Evolutionary conservation across 441 rosid species (phyloP).

Genomic region (Lepidium campestre): DNA sequence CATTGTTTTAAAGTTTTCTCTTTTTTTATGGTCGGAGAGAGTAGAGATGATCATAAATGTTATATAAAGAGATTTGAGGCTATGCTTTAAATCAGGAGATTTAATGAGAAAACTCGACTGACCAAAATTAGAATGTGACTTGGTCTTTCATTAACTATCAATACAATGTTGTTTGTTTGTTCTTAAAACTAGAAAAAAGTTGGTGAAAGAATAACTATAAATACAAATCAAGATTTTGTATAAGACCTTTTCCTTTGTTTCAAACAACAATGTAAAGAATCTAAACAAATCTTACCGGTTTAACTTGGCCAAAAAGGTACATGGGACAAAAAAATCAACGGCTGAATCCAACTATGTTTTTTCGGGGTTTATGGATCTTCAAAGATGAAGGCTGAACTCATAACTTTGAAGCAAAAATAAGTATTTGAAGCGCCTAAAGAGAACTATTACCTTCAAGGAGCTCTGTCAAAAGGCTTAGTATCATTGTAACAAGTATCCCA

Average conservation of each 20-base stretch:
- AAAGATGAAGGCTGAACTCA: constrained; percentile 8
- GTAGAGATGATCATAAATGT: background rate
- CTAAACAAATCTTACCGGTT: background rate
- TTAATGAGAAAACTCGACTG: constrained; percentile 9
- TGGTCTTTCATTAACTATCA: background rate
- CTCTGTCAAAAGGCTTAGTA: constrained; percentile 88
- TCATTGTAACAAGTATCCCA: constrained; percentile 97
- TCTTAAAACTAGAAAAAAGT: background rate
- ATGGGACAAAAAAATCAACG: background rate
- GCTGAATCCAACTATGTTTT: background rate
- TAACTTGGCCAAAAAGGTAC: background rate
- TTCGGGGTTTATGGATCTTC: constrained; percentile 11
- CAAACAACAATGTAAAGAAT: constrained; percentile 1
- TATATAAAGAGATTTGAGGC: constrained; percentile 28
- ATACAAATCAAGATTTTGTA: background rate
- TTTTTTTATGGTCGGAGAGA: constrained; percentile 11
- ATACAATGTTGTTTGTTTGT: background rate
- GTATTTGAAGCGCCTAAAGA: background rate
- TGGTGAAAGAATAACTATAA: background rate
- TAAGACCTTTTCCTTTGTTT: constrained; percentile 3
- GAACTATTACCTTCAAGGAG: constrained; percentile 49
- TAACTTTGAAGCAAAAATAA: background rate
- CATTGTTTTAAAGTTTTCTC: constrained; percentile 28
- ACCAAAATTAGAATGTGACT: constrained; percentile 25
- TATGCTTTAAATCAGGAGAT: constrained; percentile 23